These are phyloP conservation scores for Macroventuria anomochaeta DNA, from an alignment of 2,329 filamentous ascomycete species.

Conservation along the genomic window DNA sequence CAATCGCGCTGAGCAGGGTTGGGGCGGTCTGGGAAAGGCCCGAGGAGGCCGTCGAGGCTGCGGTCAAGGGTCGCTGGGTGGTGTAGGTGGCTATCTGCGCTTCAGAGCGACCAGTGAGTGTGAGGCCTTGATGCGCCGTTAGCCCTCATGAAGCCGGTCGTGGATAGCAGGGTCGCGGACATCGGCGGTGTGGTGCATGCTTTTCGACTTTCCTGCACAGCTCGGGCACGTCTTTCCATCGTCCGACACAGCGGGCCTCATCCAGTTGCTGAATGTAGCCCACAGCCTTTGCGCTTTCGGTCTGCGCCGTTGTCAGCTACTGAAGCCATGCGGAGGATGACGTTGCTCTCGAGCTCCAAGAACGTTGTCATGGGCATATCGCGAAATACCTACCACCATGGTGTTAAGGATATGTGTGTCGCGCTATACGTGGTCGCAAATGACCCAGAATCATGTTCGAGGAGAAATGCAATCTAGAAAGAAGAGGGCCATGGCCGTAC, in stretches of 20 bases:
- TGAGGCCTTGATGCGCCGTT: constrained; percentile 50
- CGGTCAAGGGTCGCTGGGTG: constrained; percentile 50
- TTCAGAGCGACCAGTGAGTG: constrained; percentile 56
- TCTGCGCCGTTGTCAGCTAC: constrained; percentile 46
- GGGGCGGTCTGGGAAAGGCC: constrained; percentile 49
- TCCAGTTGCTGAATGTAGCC: constrained; percentile 85
- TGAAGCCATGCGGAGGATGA: constrained; percentile 32
- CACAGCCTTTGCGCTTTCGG: constrained; percentile 74
- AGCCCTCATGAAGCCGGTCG: constrained; percentile 20
- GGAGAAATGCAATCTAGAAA: constrained; percentile 30
- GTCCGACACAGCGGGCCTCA: constrained; percentile 82
- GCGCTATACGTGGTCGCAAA: constrained; percentile 30
- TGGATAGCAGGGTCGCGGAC: constrained; percentile 60
- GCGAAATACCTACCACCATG: constrained; percentile 45
- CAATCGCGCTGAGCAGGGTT: constrained; percentile 48
- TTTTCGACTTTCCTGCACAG: constrained; percentile 92
- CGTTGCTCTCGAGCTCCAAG: constrained; percentile 31
- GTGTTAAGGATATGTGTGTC: constrained; percentile 38
- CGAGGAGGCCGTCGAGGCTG: constrained; percentile 47
- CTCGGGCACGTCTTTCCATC: constrained; percentile 87
- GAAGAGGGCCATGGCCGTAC: constrained; percentile 28
- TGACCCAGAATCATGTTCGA: constrained; percentile 41
- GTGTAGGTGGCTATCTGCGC: constrained; percentile 54
- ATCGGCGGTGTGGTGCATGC: constrained; percentile 83
- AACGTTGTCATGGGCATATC: constrained; percentile 1